Base-by-base conservation (phyloP, 768 basidiomycete species). In the Leccinum pellstonianum region DNA sequence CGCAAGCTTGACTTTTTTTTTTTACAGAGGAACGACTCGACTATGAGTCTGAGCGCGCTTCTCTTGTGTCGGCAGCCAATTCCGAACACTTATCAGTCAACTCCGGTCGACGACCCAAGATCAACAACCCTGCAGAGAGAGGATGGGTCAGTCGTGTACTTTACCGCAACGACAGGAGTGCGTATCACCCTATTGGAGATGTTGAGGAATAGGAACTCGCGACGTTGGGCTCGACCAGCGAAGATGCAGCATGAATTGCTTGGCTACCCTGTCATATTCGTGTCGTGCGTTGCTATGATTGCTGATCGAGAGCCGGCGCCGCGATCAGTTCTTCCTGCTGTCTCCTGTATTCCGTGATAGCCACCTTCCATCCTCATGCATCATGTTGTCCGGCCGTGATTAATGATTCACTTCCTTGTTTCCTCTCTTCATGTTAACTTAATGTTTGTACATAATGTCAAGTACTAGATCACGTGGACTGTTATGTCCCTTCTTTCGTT, bases 21-120 rank as follows among this genome's bases (percentile, higher is more conserved):
- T 59, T 51, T 29, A 72, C 77, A 66, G 83, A 88, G 70, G 87
- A 85, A 71, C 77, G 79, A 56, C 69, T 84, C 25, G 88, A 90
- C 63, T 85, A 90, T 59, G 86, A 86, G 59, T 86, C 86, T 5
- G 81, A 83, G 66, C 78, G 81, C 27, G 80, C 83, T 17, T 88
- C 86, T 4, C 77, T 88, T 7, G 75, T 84, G 63, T 70, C 79
- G 46, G 70, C 64, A 60, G 61, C 63, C 33, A 72, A 68, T 25
- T 79, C 78, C n/a, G 72, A 75, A 60, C 73, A 77, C 59, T 68
- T 74, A 59, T 73, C 77, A 43, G 74, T 76, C 41, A 66, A 64
- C 41, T 66, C 74, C 50, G 55, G 58, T 35, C 62, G 68, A 37
- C 69, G 70, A 47, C 64, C 67, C 43, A 68, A 66, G 48, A 60